Evolutionary conservation across 495 filamentous ascomycete genomes (phyloP), one percentile per base, ranked within the genome.

Genomic region (Haplographium delicatum): DNA sequence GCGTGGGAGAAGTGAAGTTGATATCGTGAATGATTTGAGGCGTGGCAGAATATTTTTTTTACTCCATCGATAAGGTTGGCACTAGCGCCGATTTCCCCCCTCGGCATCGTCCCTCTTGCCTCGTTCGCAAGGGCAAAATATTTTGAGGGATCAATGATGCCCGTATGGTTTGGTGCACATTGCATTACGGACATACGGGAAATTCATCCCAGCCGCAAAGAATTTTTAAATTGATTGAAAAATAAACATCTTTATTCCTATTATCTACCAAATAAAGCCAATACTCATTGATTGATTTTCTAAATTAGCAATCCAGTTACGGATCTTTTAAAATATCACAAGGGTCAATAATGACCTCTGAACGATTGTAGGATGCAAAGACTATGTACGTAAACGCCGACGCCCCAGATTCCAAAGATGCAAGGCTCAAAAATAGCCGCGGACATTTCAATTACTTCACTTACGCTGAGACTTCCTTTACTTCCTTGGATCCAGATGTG

Each of bases 401-500:
- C 42, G 42, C 42, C 42, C 42, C 42, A 31, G 26, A 20, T 19
- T 16, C 42, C 19, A 30, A 16, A 44, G 5, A n/a, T 7, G 15
- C 9, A 43, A 6, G 15, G 15, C 20, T 26, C 22, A 43, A 3
- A 43, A 24, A 26, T 16, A 43, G 15, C 5, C 11, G 39, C n/a
- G n/a, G n/a, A n/a, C n/a, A n/a, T n/a, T n/a, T n/a, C n/a, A 28
- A 44, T 15, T 22, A 19, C 25, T n/a, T 16, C 7, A 8, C 9
- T 42, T 13, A 11, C 42, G 5, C 35, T 51, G 27, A 51, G 27
- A 38, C 30, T 27, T 50, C 49, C 26, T 50, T 45, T 20, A 51
- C 37, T 7, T 60, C 57, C 16, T 57, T 54, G 11, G 44, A 50
- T 6, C 50, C 47, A 19, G 56, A 22, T 30, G 60, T 57, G 2